phyloP scores from a whole-genome alignment of 192 early-diverging fungal genomes.

The Backusella macrospora region DNA sequence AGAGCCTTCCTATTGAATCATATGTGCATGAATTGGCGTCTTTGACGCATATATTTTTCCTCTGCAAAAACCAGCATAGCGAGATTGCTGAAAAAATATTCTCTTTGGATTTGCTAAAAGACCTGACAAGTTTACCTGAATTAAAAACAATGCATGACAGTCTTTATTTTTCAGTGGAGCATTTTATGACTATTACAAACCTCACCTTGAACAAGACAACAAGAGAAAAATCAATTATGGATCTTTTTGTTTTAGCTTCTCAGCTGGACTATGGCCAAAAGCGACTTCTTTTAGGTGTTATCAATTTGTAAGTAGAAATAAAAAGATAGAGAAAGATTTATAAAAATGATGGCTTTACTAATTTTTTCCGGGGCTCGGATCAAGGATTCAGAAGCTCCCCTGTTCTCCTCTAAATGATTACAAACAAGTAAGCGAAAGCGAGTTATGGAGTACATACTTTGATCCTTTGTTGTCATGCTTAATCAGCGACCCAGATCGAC shows the following conservation, averaged over 20 bases:
- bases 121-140: not conserved
- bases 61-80: not conserved
- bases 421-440: constrained; percentile 3
- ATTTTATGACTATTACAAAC: not conserved
- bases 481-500: constrained; percentile 17
- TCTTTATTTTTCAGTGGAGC: not conserved
- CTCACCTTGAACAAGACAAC: not conserved
- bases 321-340: not conserved
- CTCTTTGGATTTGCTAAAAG: not conserved
- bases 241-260: not conserved
- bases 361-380: not conserved
- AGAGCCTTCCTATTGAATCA: not conserved
- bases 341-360: too few relatives aligned
- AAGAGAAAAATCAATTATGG: not conserved
- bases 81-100: not conserved
- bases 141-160: not conserved
- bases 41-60: not conserved
- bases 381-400: constrained; percentile 4
- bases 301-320: not conserved
- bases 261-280: not conserved
- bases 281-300: constrained; percentile 4
- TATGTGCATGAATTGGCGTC: not conserved
- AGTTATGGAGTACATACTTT: constrained; percentile 29
- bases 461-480: constrained; percentile 21
- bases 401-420: not conserved